phyloP scores from a whole-genome alignment of 1,139 yeast species.

The Kodamaea sp. region DNA sequence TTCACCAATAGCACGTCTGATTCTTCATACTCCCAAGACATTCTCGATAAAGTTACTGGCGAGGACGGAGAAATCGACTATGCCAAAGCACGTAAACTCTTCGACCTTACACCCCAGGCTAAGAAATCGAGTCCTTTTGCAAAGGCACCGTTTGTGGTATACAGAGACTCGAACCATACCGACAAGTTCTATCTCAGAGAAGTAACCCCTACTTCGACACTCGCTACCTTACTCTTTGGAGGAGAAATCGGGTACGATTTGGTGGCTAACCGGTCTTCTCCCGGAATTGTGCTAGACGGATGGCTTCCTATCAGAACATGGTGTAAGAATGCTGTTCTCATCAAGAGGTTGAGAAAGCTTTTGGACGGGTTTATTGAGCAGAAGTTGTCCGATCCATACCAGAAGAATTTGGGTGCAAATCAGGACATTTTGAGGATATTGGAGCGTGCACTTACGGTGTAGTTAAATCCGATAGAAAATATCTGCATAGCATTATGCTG shows the following conservation, averaged over 20 bases:
- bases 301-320: conserved; percentile 88
- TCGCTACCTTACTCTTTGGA: conserved; percentile 76
- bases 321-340: conserved; percentile 89
- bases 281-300: conserved; percentile 20
- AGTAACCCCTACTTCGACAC: conserved; percentile 73
- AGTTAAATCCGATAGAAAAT: too few relatives aligned
- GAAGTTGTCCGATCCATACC: conserved; percentile 36
- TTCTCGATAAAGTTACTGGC: conserved; percentile 26
- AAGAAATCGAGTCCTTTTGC: conserved; percentile 25
- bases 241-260: conserved; percentile 75
- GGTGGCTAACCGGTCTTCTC: conserved; percentile 45
- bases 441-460: conserved; percentile 11
- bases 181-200: conserved; percentile 70
- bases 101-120: conserved; percentile 36
- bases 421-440: conserved; percentile 12
- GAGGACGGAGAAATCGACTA: conserved; percentile 44
- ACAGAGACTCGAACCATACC: conserved; percentile 59
- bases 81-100: conserved; percentile 28
- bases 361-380: conserved; percentile 68
- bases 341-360: conserved; percentile 65
- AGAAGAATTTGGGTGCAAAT: conserved; percentile 7
- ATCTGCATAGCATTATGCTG: too few relatives aligned
- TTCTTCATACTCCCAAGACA: conserved; percentile 11
- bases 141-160: conserved; percentile 57
- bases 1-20: conserved; percentile 35